These are phyloP conservation scores for Stephania yunnanensis DNA, from an alignment of 164 flowering plant genomes.

Conservation along the genomic window DNA sequence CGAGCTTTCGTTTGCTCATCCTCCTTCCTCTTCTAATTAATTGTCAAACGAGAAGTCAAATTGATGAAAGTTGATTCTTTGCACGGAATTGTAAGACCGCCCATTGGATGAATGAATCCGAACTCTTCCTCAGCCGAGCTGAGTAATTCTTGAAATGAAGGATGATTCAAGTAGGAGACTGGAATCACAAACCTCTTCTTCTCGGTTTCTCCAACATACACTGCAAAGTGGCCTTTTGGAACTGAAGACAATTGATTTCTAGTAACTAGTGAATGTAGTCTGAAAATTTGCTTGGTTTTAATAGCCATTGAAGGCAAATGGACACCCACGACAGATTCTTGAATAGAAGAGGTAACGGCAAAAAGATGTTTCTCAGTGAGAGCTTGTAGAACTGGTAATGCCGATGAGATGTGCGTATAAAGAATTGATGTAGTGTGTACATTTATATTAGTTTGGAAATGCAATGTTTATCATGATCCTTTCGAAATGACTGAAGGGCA, in stretches of 20 bases:
- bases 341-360: neutral
- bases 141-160: constrained; percentile 20
- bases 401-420: neutral
- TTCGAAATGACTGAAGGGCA: neutral
- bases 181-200: constrained; percentile 22
- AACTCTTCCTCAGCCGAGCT: constrained; percentile 27
- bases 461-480: neutral
- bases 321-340: constrained; percentile 8
- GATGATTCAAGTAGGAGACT: neutral
- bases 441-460: neutral
- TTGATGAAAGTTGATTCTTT: constrained; percentile 16
- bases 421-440: neutral
- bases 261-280: neutral
- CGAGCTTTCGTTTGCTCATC: neutral
- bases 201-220: constrained; percentile 28
- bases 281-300: neutral
- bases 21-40: neutral
- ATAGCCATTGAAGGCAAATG: constrained; percentile 3
- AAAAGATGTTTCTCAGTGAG: neutral
- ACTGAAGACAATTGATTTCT: constrained; percentile 13
- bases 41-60: constrained; percentile 16
- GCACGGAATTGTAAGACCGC: constrained; percentile 31
- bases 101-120: constrained; percentile 32
- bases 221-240: constrained; percentile 32
- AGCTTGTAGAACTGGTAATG: neutral